Evolutionary conservation across 2,329 filamentous ascomycete species (phyloP), one percentile per base, ranked within the genome.

Genomic region (Bimuria novae-zelandiae): DNA sequence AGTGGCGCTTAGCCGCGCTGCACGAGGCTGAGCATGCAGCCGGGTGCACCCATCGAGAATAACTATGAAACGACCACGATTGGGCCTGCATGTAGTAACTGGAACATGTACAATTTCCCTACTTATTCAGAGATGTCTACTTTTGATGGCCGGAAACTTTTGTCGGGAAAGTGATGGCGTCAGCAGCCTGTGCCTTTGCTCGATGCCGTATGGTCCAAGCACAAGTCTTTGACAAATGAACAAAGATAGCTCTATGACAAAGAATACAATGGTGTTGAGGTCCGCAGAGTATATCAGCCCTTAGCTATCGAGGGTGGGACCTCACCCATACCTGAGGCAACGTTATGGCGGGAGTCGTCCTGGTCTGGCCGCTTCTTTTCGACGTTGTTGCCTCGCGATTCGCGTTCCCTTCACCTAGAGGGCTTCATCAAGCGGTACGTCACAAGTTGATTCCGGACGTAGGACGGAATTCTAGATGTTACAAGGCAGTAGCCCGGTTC

Each of bases 1-100:
- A 45, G 46, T 32, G 43, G 53, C 53, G 52, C 52, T 55, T 55
- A 51, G 17, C 12, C 25, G 19, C 21, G 16, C 41, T 46, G 27
- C 17, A 40, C 14, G 37, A 37, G 50, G 49, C 50, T 55, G 50
- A 52, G 50, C 43, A 21, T 49, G 46, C 29, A 49, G 11, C 39
- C 2, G 7, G 17, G 10, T 22, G 19, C 36, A 3, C 23, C 4
- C 33, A 14, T 14, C 33, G 39, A 23, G 32, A 45, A 22, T 22
- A 10, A 27, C 21, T 32, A 25, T 44, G 46, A 43, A 44, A 45
- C 30, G 36, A 16, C 49, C 37, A 52, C 46, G 27, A 51, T 52
- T 49, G 49, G 49, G 14, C 19, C 30, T 27, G n/a, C 49, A 40
- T 19, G 14, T 19, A 8, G 22, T 14, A 30, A 30, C 2, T 22